These are phyloP conservation scores for Pseudotsuga menziesii DNA, from an alignment of 75 land plant genomes.

Conservation along the genomic window DNA sequence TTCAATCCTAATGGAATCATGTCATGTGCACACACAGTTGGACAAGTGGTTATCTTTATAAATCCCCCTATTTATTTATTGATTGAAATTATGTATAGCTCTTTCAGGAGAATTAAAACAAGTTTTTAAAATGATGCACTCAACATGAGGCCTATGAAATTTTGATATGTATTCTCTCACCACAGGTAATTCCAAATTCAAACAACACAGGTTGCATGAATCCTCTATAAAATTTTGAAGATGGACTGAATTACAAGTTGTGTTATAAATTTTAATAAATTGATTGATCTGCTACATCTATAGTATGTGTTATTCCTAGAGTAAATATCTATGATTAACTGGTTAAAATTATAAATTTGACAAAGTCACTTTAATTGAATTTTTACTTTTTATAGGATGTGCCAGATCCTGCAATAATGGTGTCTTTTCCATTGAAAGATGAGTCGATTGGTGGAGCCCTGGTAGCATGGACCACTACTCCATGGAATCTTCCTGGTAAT, in stretches of 20 bases:
- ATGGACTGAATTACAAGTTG: constrained; percentile 83
- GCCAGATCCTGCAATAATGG: constrained; percentile 89
- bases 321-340: not conserved
- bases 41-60: not conserved
- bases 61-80: not conserved
- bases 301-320: not conserved
- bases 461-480: constrained; percentile 99
- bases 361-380: not conserved
- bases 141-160: too few species aligned
- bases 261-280: not conserved
- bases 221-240: constrained; percentile 90
- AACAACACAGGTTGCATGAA: constrained; percentile 96
- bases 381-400: constrained; percentile 58
- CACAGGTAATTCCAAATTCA: constrained; percentile 99
- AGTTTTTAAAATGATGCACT: not conserved
- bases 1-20: not conserved
- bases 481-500: constrained; percentile 98
- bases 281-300: not conserved
- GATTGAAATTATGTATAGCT: not conserved
- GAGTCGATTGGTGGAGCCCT: constrained; percentile 68
- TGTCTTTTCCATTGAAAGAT: constrained; percentile 77
- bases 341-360: not conserved
- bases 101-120: not conserved
- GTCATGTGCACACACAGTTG: not conserved
- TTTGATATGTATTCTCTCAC: not conserved